Evolutionary conservation across 1,284 basidiomycete species (phyloP).

Genomic region (Trametes pubescens): DNA sequence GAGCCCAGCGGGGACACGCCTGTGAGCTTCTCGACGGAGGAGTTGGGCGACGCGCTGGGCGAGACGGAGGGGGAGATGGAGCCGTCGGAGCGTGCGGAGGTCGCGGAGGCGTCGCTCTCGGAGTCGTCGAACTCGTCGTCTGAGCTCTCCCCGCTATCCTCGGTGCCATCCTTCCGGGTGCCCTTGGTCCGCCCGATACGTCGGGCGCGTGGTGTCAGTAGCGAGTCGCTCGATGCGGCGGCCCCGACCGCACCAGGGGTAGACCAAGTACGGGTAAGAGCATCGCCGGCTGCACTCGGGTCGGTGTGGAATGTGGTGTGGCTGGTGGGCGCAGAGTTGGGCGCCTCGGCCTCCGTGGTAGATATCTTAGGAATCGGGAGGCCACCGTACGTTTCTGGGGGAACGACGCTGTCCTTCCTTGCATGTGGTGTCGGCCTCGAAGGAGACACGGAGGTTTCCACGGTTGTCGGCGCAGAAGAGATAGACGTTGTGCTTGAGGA

Average conservation of each 20-base stretch:
- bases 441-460: slow-evolving; percentile 30
- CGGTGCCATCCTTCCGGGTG: slow-evolving; percentile 19
- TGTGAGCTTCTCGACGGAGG: slow-evolving; percentile 39
- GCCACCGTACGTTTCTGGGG: slow-evolving; percentile 44
- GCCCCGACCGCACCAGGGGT: slow-evolving; percentile 21
- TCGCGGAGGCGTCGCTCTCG: slow-evolving; percentile 43
- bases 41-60: slow-evolving; percentile 44
- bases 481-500: slow-evolving; percentile 38
- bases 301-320: slow-evolving; percentile 9
- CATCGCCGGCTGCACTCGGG: neutral
- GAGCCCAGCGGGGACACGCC: slow-evolving; percentile 27
- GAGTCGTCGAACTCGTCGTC: slow-evolving; percentile 47
- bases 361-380: slow-evolving; percentile 61
- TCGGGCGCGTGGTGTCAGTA: slow-evolving; percentile 40
- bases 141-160: slow-evolving; percentile 52
- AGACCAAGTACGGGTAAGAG: slow-evolving; percentile 20
- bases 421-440: neutral
- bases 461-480: slow-evolving; percentile 40
- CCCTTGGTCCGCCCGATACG: slow-evolving; percentile 28
- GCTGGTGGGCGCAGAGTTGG: slow-evolving; percentile 31
- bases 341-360: slow-evolving; percentile 56
- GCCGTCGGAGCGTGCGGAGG: slow-evolving; percentile 40
- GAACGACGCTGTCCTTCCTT: slow-evolving; percentile 21
- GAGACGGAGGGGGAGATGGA: slow-evolving; percentile 50
- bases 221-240: slow-evolving; percentile 35